Percentiles rank a stretch among this genome's conserved stretches.
phyloP scores from a whole-genome alignment of 768 basidiomycete species.

The Naganishia vishniacii region DNA sequence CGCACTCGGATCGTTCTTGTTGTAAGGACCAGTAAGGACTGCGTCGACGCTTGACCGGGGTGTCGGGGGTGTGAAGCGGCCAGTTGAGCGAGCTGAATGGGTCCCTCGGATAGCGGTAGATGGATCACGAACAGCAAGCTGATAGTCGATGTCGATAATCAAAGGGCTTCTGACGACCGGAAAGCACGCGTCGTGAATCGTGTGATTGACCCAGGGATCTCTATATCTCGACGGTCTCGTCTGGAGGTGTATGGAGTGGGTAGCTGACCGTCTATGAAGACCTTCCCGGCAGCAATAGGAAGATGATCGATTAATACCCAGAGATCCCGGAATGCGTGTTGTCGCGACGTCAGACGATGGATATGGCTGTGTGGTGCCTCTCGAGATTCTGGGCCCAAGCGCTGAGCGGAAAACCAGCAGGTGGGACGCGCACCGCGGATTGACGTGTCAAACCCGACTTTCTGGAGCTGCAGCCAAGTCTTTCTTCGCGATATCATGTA shows the following conservation, averaged over 20 bases:
- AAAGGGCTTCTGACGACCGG: conserved; percentile 5
- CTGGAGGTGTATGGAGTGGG: background rate
- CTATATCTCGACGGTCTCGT: background rate
- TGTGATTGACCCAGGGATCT: background rate
- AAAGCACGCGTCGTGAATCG: conserved; percentile 4
- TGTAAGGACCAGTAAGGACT: background rate
- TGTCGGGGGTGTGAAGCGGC: too few relatives aligned
- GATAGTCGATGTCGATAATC: background rate
- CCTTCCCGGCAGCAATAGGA: background rate
- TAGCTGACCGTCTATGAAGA: conserved; percentile 10
- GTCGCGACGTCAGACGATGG: conserved; percentile 20
- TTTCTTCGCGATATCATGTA: too few relatives aligned
- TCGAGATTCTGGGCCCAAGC: background rate
- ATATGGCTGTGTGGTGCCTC: conserved; percentile 6
- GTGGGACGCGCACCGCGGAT: too few relatives aligned
- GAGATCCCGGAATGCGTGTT: background rate
- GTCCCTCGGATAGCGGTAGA: too few relatives aligned
- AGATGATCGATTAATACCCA: background rate
- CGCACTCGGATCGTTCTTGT: background rate
- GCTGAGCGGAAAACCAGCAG: too few relatives aligned
- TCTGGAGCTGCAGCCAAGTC: too few relatives aligned
- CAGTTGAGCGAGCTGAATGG: too few relatives aligned
- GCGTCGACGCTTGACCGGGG: too few relatives aligned
- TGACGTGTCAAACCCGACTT: too few relatives aligned
- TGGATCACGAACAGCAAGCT: background rate